A percentile compares a stretch with the other conserved stretches of the same genome.
Evolutionary conservation across 345 rosid species (phyloP).

Genomic region (Populus euphratica): DNA sequence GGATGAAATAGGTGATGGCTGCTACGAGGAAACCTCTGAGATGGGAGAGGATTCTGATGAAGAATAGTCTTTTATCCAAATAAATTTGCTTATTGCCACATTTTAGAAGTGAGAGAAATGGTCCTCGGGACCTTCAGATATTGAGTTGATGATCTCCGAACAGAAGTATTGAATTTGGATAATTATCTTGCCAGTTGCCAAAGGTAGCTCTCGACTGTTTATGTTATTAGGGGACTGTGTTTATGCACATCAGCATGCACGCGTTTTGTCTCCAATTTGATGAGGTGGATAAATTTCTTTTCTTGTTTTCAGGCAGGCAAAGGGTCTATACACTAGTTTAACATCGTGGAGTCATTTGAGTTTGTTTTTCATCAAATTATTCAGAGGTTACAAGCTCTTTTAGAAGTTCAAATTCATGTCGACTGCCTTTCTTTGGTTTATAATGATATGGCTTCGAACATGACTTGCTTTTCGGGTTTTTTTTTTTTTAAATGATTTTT

Average conservation of each 20-base stretch:
- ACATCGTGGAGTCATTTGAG: too few relatives aligned
- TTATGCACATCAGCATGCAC: background rate
- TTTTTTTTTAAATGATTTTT: too few relatives aligned
- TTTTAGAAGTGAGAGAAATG: background rate
- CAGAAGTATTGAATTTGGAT: background rate
- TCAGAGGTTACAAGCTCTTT: too few relatives aligned
- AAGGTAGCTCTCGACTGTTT: background rate
- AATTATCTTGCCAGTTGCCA: background rate
- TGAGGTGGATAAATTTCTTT: too few relatives aligned
- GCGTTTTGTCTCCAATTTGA: too few relatives aligned
- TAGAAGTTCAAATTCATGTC: too few relatives aligned
- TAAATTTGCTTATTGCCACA: background rate
- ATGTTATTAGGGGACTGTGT: background rate
- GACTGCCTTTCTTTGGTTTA: too few relatives aligned
- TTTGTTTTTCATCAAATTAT: too few relatives aligned
- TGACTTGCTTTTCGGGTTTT: too few relatives aligned
- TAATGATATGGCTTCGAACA: too few relatives aligned
- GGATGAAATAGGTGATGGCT: constrained; percentile 41
- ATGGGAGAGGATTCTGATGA: constrained; percentile 43
- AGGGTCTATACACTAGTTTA: too few relatives aligned
- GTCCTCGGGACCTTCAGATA: background rate
- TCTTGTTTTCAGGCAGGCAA: too few relatives aligned
- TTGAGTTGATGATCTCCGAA: background rate
- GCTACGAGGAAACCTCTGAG: constrained; percentile 40
- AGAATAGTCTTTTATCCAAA: constrained; percentile 16